phyloP scores from a whole-genome alignment of 495 filamentous ascomycete genomes.

The Astrothelium subdiscretum region DNA sequence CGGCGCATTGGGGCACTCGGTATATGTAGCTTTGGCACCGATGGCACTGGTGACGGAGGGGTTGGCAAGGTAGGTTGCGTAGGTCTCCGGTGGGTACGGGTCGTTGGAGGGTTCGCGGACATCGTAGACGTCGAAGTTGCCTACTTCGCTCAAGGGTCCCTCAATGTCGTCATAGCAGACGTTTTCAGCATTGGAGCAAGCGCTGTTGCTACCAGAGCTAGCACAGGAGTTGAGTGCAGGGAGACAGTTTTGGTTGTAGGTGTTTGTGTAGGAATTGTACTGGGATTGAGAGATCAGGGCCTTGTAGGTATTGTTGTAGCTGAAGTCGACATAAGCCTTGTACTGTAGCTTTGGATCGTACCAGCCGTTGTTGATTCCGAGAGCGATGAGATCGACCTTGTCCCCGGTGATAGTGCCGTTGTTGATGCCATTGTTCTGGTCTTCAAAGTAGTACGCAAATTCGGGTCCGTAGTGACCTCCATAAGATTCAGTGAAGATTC shows the following conservation, averaged over 20 bases:
- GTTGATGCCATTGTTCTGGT: slow-evolving; percentile 29
- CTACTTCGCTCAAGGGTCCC: slow-evolving; percentile 22
- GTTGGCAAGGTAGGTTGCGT: slow-evolving; percentile 27
- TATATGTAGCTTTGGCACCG: slow-evolving; percentile 26
- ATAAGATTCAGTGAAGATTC: slow-evolving; percentile 36
- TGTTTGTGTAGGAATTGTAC: slow-evolving; percentile 28
- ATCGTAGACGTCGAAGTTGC: slow-evolving; percentile 20
- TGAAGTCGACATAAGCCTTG: slow-evolving; percentile 19
- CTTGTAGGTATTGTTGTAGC: slow-evolving; percentile 29
- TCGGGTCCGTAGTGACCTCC: slow-evolving; percentile 38
- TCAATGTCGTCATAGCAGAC: slow-evolving; percentile 37
- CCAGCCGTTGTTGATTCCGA: slow-evolving; percentile 37
- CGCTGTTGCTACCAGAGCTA: slow-evolving; percentile 25
- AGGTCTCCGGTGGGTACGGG: slow-evolving; percentile 22
- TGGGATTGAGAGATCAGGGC: slow-evolving; percentile 34
- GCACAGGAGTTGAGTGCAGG: slow-evolving; percentile 32
- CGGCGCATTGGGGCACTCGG: slow-evolving; percentile 19
- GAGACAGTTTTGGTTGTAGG: slow-evolving; percentile 32
- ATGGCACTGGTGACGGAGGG: slow-evolving; percentile 25
- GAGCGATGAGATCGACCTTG: slow-evolving; percentile 30
- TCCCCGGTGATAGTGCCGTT: slow-evolving; percentile 26
- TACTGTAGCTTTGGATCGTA: slow-evolving; percentile 27
- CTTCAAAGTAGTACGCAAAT: slow-evolving; percentile 34
- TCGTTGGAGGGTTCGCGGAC: slow-evolving; percentile 17
- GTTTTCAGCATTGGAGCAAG: slow-evolving; percentile 32